phyloP scores from a whole-genome alignment of 1,284 basidiomycete genomes.

The Sporisorium iseilematis-ciliati region DNA sequence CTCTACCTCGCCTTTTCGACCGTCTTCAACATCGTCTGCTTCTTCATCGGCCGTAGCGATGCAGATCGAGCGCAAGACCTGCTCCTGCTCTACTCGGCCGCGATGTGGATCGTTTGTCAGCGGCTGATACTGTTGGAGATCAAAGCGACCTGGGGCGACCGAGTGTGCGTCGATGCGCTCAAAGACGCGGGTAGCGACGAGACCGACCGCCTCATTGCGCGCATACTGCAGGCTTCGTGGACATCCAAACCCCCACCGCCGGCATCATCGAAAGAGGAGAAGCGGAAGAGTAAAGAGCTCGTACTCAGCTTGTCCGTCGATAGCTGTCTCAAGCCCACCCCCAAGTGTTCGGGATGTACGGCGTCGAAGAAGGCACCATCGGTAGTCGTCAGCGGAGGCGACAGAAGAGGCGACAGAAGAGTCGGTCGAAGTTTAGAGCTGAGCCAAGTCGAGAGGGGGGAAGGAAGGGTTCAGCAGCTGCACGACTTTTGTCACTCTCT shows the following conservation, averaged over 20 bases:
- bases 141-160: conserved; percentile 38
- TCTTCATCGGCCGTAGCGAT: conserved; percentile 33
- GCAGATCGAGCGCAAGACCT: conserved; percentile 48
- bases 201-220: conserved; percentile 25
- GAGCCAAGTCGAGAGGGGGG: background rate
- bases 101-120: conserved; percentile 59
- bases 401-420: background rate
- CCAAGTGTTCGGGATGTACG: conserved; percentile 4
- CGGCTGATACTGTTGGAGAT: conserved; percentile 54
- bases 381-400: background rate
- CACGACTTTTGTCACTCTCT: conserved; percentile 33
- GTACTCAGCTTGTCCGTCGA: conserved; percentile 26
- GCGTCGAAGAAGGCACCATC: background rate
- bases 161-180: background rate
- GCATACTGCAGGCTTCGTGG: conserved; percentile 27
- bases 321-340: conserved; percentile 14
- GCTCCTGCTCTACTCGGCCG: conserved; percentile 50
- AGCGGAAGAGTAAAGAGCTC: conserved; percentile 8
- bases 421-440: background rate
- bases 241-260: conserved; percentile 5
- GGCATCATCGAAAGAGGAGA: background rate
- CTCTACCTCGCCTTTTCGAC: conserved; percentile 53
- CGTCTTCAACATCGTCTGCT: conserved; percentile 57
- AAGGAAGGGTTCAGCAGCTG: conserved; percentile 27
- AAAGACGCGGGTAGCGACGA: conserved; percentile 12